Evolutionary conservation across 2,329 filamentous ascomycete species (phyloP), one percentile per base, ranked within the genome.

Genomic region (Colletotrichum liriopes): DNA sequence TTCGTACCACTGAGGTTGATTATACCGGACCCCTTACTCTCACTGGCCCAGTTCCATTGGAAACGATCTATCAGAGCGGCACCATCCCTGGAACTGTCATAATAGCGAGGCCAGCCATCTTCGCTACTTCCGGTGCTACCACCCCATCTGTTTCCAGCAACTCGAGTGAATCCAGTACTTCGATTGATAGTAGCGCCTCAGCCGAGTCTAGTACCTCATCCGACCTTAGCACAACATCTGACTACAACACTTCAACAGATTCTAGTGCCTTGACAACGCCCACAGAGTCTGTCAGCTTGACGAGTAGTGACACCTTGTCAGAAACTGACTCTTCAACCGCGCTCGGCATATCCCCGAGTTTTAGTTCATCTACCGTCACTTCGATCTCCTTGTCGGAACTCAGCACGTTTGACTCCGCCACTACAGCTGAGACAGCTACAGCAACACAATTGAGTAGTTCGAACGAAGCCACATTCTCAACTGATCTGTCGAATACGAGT

Each of bases 71-170:
- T 11, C 68, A 61, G 35, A 67, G 54, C 18, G 63, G 55, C 6
- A 62, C 71, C 2, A n/a, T 16, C 8, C 58, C 70, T 14, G 72
- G 65, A 9, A 70, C 70, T 3, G 51, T 71, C 1, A 39, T 74
- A 14, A 14, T 73, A 7, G 54, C 64, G 3, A 55, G 55, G 16
- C 63, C 71, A 14, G 71, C 60, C 26, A n/a, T 32, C 35, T 32
- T 56, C n/a, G 18, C 60, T 58, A 74, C 69, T 2, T 47, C 69
- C 41, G 61, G 1, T 59, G 56, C 41, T 32, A 23, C 35, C 7
- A 32, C 39, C 6, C 20, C 51, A 6, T 9, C 32, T 14, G 14
- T 11, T n/a, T n/a, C 26, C 18, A 60, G 39, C 29, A 32, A 9
- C 20, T 47, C 26, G 23, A 45, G 59, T 64, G 26, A 64, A 41